phyloP scores from a whole-genome alignment of 2,329 filamentous ascomycete species.

The Fusarium burgessii region DNA sequence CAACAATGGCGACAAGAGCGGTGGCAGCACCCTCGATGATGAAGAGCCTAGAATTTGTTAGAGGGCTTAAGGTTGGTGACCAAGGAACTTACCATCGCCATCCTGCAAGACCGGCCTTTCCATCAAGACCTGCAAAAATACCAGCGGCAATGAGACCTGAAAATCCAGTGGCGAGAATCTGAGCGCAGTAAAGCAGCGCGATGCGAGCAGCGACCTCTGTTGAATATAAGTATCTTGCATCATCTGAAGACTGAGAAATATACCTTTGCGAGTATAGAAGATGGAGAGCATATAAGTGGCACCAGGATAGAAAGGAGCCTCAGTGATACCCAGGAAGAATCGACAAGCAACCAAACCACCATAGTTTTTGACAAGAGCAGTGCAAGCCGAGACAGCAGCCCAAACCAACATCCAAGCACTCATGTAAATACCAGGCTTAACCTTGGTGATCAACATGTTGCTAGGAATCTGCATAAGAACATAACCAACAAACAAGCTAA shows the following conservation, averaged over 20 bases:
- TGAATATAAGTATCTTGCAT: constrained; percentile 46
- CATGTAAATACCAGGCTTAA: constrained; percentile 58
- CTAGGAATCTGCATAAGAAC: constrained; percentile 56
- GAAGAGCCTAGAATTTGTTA: constrained; percentile 49
- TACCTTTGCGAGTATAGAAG: constrained; percentile 51
- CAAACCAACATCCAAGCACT: constrained; percentile 57
- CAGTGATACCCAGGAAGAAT: constrained; percentile 56
- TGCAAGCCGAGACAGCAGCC: constrained; percentile 54
- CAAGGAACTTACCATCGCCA: constrained; percentile 70
- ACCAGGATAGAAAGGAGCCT: constrained; percentile 57
- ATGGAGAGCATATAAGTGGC: constrained; percentile 53
- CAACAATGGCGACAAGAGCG: constrained; percentile 46
- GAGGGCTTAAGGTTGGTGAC: no score
- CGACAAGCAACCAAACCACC: constrained; percentile 51
- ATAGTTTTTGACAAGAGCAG: constrained; percentile 52
- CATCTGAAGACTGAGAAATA: neutral
- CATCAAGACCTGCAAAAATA: constrained; percentile 61
- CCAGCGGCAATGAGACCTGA: constrained; percentile 72
- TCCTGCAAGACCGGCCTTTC: constrained; percentile 65
- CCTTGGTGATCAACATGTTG: constrained; percentile 58
- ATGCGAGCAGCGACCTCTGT: constrained; percentile 72
- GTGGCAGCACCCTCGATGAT: constrained; percentile 68
- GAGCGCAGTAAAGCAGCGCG: constrained; percentile 69
- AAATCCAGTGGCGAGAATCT: constrained; percentile 75
- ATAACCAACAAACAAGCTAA: constrained; percentile 56